Evolutionary conservation across 257 asterid species (phyloP).

Genomic region (Ligustrum vulgare): DNA sequence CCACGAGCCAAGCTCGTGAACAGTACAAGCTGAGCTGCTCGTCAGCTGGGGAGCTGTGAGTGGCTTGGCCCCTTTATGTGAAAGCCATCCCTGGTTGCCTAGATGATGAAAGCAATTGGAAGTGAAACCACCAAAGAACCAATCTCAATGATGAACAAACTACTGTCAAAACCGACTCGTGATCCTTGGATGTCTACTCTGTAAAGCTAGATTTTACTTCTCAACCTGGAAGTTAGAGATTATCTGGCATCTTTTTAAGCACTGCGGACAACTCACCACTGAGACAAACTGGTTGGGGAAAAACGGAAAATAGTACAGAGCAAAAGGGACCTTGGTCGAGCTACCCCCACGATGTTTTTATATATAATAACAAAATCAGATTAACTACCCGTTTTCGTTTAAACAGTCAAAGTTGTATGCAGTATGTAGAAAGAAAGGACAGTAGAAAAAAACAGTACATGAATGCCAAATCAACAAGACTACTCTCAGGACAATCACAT

Average conservation of each 20-base stretch:
- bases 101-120: not conserved
- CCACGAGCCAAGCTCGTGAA: too few relatives aligned
- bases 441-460: not conserved
- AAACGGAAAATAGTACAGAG: not conserved
- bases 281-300: not conserved
- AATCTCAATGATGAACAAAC: not conserved
- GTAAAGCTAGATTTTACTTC: not conserved
- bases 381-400: not conserved
- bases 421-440: not conserved
- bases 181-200: not conserved
- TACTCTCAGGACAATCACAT: not conserved
- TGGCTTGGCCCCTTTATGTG: not conserved
- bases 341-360: not conserved
- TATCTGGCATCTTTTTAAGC: not conserved
- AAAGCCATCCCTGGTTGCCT: not conserved
- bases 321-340: not conserved
- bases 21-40: too few relatives aligned
- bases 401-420: not conserved
- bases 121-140: not conserved
- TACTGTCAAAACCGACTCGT: not conserved
- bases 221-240: not conserved
- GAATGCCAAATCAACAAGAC: not conserved
- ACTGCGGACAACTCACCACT: not conserved
- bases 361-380: not conserved
- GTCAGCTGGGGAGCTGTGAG: too few relatives aligned